Evolutionary conservation across 108 stramenopile species (phyloP).

Genomic region (Skeletonema marinoi): DNA sequence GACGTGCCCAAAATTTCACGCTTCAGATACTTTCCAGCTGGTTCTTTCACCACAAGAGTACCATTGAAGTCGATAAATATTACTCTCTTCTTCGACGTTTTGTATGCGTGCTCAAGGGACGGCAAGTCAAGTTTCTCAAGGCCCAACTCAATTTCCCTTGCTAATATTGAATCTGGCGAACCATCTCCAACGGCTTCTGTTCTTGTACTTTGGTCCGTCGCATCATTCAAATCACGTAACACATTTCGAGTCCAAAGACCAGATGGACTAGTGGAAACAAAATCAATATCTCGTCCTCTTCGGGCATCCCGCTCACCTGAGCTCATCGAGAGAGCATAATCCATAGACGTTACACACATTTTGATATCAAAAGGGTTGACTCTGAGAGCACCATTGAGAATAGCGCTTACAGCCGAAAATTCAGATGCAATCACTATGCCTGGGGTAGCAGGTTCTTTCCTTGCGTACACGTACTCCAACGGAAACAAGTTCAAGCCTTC

Average conservation of each 20-base stretch:
- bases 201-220: conserved; percentile 41
- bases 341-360: conserved; percentile 87
- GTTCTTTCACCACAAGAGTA: conserved; percentile 95
- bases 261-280: conserved; percentile 93
- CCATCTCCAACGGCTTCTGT: conserved; percentile 35
- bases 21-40: conserved; percentile 95
- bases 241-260: conserved; percentile 97
- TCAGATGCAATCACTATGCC: conserved; percentile 98
- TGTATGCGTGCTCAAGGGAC: conserved; percentile 75
- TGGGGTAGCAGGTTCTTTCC: conserved; percentile 70
- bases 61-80: conserved; percentile 98
- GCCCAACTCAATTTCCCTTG: conserved; percentile 58
- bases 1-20: conserved; percentile 91
- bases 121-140: conserved; percentile 62
- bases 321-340: conserved; percentile 92
- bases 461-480: conserved; percentile 94
- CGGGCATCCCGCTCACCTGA: conserved; percentile 83
- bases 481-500: conserved; percentile 98
- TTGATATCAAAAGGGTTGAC: conserved; percentile 97
- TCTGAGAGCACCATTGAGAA: conserved; percentile 96
- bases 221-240: conserved; percentile 84
- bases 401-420: conserved; percentile 94
- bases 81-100: conserved; percentile 76
- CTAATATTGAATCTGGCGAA: conserved; percentile 58
- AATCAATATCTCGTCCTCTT: conserved; percentile 94